Evolutionary conservation across 345 rosid species (phyloP), one percentile per base, ranked within the genome.

Genomic region (Mallotus nudiflorus): DNA sequence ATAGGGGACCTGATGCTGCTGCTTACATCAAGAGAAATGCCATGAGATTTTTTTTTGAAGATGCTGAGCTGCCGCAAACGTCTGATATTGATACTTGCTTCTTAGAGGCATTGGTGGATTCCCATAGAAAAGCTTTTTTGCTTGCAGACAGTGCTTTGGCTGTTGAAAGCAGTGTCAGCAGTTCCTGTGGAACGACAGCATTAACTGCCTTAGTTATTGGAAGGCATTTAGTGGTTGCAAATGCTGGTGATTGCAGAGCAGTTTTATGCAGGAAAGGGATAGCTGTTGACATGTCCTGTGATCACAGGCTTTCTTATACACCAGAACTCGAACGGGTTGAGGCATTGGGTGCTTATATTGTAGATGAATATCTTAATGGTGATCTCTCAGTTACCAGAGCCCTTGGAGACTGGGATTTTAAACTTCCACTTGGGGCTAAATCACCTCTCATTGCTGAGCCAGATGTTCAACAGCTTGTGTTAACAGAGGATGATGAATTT

Each of bases 1-100:
- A 94, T 75, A 93, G 96, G 62, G 96, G 97, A 55, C 79, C 91
- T 61, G 93, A 89, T 53, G 98, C 98, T 20, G 94, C 98, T 61
- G 74, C 92, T 58, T 89, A 85, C 50, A 51, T 93, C 73, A 89
- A 87, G 78, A 84, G 82, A 78, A 88, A 93, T 71, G 91, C 91
- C 1, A 78, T 84, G 81, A 87, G 80, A 67, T 75, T 88, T 33
- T 89, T 93, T 76, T 87, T 91, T 54, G 87, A 87, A 74, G 91
- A 89, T 68, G 82, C 77, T 24, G 80, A 76, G 44, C 62, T 91
- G 51, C 95, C 89, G 11, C 82, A 75, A 66, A 78, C 81, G 40
- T 86, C 85, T 9, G 85, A 77, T 46, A 82, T 87, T 25, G 78
- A 87, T 66, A 82, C 81, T 29, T 42, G 50, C 52, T 78, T 84